These are phyloP conservation scores for Triticum timopheevii DNA, from an alignment of 176 grass and related monocot genomes.

Conservation along the genomic window DNA sequence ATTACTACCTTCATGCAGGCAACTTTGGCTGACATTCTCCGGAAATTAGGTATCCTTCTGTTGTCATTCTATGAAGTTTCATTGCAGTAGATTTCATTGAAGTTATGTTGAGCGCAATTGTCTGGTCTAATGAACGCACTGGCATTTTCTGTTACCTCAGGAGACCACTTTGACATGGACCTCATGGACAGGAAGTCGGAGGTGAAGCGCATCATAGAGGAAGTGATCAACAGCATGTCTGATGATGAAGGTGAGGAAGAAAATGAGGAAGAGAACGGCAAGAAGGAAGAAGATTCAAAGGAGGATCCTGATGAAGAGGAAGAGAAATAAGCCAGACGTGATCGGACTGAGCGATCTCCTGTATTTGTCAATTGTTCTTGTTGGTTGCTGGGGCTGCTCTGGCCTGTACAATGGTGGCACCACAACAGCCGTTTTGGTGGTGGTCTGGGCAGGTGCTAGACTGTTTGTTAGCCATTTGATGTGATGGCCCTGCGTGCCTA, in stretches of 20 bases:
- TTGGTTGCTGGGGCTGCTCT: background rate
- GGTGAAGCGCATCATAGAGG: conserved; percentile 85
- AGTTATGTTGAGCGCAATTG: background rate
- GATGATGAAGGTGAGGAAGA: conserved; percentile 69
- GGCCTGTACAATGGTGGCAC: conserved; percentile 52
- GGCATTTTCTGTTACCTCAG: conserved; percentile 35
- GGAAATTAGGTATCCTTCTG: conserved; percentile 74
- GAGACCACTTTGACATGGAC: conserved; percentile 75
- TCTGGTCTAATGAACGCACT: background rate
- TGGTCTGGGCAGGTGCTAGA: conserved; percentile 21
- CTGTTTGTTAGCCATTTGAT: conserved; percentile 37
- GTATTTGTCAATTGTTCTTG: conserved; percentile 17
- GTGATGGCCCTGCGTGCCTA: conserved; percentile 26
- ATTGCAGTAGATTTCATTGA: background rate
- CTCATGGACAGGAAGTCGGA: conserved; percentile 94
- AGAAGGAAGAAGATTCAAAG: conserved; percentile 41
- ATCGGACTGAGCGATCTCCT: background rate
- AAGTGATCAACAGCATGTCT: conserved; percentile 89
- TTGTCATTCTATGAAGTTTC: background rate
- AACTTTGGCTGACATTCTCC: conserved; percentile 92
- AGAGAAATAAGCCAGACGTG: conserved; percentile 32
- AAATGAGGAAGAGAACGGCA: conserved; percentile 35
- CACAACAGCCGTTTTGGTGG: conserved; percentile 4
- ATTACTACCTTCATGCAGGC: conserved; percentile 45
- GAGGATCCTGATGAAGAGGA: conserved; percentile 39